Evolutionary conservation across 768 basidiomycete species (phyloP).

Genomic region (Postia placenta): DNA sequence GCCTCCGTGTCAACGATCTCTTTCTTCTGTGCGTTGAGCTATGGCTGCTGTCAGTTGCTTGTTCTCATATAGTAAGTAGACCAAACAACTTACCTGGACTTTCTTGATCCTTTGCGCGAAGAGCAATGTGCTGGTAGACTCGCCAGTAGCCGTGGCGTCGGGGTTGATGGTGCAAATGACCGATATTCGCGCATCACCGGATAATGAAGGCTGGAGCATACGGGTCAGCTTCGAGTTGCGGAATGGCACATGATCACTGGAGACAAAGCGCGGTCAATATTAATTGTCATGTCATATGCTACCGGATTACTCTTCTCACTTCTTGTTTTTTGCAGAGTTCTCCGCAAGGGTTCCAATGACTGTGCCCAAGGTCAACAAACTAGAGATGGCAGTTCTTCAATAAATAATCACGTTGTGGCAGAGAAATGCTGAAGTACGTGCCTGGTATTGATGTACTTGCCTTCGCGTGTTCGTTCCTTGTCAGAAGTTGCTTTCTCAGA

Average conservation of each 20-base stretch:
- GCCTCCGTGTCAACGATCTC: slow-evolving; percentile 92
- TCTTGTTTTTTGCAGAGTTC: slow-evolving; percentile 73
- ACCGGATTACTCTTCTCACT: slow-evolving; percentile 28
- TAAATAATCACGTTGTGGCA: too few species aligned
- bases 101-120: slow-evolving; percentile 92
- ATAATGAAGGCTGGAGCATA: slow-evolving; percentile 89
- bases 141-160: slow-evolving; percentile 66
- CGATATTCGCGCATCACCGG: slow-evolving; percentile 92
- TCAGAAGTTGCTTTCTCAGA: slow-evolving; percentile 95
- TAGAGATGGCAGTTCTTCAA: slow-evolving; percentile 27
- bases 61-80: neutral
- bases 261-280: slow-evolving; percentile 1
- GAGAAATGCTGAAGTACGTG: slow-evolving; percentile 22
- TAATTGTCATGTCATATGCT: neutral
- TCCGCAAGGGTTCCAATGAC: slow-evolving; percentile 92
- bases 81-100: slow-evolving; percentile 53
- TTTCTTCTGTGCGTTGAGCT: slow-evolving; percentile 86
- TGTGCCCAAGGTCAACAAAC: slow-evolving; percentile 85
- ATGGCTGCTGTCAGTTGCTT: neutral
- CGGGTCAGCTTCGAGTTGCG: slow-evolving; percentile 94
- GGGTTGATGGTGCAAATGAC: slow-evolving; percentile 97
- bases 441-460: slow-evolving; percentile 95
- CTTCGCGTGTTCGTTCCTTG: slow-evolving; percentile 93
- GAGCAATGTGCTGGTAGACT: slow-evolving; percentile 82
- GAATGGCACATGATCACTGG: slow-evolving; percentile 89